Evolutionary conservation across 2,329 filamentous ascomycete genomes (phyloP).

Genomic region (Neonectria faginata): DNA sequence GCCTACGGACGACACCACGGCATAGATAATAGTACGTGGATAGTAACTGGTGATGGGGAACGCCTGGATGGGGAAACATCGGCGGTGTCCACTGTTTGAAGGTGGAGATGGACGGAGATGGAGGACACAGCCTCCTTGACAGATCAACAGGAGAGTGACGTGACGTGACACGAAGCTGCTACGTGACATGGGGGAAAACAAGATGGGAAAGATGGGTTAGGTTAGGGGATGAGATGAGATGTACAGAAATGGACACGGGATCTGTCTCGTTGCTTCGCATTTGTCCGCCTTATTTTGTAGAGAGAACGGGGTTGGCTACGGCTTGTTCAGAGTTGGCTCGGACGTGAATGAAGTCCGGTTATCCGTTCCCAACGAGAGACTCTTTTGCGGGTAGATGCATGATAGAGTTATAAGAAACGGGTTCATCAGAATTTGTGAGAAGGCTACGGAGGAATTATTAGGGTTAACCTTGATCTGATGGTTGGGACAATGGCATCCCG

Average conservation of each 20-base stretch:
- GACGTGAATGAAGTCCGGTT: neutral
- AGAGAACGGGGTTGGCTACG: neutral
- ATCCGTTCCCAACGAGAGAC: neutral
- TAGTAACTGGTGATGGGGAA: neutral
- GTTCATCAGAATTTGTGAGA: neutral
- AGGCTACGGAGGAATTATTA: neutral
- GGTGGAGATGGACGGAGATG: neutral
- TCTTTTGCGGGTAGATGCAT: neutral
- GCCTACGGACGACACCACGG: neutral
- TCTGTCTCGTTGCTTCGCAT: neutral
- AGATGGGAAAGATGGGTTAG: neutral
- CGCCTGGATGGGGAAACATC: neutral
- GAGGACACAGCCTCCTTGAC: slow-evolving; percentile 16
- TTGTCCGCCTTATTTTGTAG: neutral
- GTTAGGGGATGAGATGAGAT: neutral
- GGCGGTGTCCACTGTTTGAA: neutral
- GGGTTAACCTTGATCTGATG: slow-evolving; percentile 5
- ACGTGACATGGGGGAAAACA: slow-evolving; percentile 23
- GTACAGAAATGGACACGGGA: neutral
- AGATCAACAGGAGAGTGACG: slow-evolving; percentile 3
- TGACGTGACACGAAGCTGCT: slow-evolving; percentile 9
- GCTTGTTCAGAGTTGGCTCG: neutral
- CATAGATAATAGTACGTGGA: neutral
- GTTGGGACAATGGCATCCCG: neutral
- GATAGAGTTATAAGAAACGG: neutral